Percentiles rank a stretch among this genome's conserved stretches.
These are phyloP conservation scores for Amanita brunnescens DNA, from an alignment of 768 basidiomycete genomes.

Conservation along the genomic window DNA sequence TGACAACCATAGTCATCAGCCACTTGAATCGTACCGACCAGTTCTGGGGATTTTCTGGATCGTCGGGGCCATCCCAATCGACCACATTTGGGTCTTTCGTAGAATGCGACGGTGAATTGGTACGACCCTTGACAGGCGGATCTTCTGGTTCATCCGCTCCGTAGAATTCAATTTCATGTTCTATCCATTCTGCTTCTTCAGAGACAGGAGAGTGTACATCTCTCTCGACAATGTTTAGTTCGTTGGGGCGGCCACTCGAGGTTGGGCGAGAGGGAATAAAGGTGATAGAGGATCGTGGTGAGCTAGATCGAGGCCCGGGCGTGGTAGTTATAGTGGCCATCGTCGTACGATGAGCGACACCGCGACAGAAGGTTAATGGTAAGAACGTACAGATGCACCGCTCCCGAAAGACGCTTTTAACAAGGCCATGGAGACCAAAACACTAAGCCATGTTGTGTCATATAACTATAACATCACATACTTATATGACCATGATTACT, in stretches of 20 bases:
- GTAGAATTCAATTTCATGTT: background rate
- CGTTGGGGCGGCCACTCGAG: background rate
- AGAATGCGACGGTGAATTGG: constrained; percentile 10
- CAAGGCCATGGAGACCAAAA: too few species aligned
- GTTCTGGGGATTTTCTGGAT: constrained; percentile 50
- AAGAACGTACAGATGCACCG: too few species aligned
- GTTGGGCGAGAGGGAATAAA: background rate
- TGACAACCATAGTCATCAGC: constrained; percentile 34
- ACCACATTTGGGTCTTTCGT: constrained; percentile 29
- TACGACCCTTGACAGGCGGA: background rate
- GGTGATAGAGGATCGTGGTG: background rate
- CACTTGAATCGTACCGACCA: constrained; percentile 39
- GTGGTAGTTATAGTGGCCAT: too few species aligned
- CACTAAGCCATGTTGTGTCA: too few species aligned
- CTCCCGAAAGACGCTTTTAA: too few species aligned
- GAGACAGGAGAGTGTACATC: background rate
- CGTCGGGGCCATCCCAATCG: constrained; percentile 46
- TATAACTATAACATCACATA: too few species aligned
- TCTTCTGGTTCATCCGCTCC: background rate
- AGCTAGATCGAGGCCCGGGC: background rate
- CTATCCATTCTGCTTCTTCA: background rate
- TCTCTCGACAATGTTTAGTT: background rate
- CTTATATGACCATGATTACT: too few species aligned
- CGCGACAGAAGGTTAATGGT: too few species aligned
- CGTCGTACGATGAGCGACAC: too few species aligned